Conservation (phyloP, 1,284 basidiomycete genomes). For the Cutaneotrichosporon dermatis region DNA sequence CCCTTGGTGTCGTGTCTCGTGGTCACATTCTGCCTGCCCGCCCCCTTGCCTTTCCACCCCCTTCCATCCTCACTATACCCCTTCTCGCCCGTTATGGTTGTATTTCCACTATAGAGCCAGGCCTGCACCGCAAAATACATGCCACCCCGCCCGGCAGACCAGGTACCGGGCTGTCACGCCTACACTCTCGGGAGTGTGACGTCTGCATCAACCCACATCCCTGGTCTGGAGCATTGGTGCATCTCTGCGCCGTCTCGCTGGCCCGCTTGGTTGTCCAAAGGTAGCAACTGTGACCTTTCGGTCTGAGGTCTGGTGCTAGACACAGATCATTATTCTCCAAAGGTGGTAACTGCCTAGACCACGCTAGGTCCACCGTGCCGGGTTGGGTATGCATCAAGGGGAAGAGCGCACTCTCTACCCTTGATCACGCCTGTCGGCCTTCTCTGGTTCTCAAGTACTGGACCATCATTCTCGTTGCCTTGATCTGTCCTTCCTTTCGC, state of each 20-base stretch:
- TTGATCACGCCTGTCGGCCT: too few relatives aligned
- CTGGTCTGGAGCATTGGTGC: too few relatives aligned
- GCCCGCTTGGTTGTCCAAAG: neutral
- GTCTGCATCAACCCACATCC: neutral
- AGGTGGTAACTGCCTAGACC: neutral
- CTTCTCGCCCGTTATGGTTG: neutral
- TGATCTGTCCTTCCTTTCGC: too few relatives aligned
- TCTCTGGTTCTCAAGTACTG: too few relatives aligned
- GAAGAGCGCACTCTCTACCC: too few relatives aligned
- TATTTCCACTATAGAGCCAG: neutral
- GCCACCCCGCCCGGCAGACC: neutral
- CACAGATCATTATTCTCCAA: neutral
- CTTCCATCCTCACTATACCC: neutral
- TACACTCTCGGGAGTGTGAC: neutral
- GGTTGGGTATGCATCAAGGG: neutral
- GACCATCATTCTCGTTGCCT: too few relatives aligned
- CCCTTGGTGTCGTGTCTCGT: slow-evolving; percentile 1
- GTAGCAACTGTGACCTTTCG: neutral
- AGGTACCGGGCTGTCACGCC: slow-evolving; percentile 1
- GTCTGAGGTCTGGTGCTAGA: too few relatives aligned
- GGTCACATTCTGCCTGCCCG: neutral
- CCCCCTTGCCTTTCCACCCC: neutral
- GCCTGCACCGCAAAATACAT: neutral
- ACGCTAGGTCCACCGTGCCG: neutral
- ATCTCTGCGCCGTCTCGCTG: too few relatives aligned